A percentile compares a stretch with the other conserved stretches of the same genome.
These are phyloP conservation scores for Trichosanthes cucumerina DNA, from an alignment of 306 rosid genomes.

Conservation along the genomic window DNA sequence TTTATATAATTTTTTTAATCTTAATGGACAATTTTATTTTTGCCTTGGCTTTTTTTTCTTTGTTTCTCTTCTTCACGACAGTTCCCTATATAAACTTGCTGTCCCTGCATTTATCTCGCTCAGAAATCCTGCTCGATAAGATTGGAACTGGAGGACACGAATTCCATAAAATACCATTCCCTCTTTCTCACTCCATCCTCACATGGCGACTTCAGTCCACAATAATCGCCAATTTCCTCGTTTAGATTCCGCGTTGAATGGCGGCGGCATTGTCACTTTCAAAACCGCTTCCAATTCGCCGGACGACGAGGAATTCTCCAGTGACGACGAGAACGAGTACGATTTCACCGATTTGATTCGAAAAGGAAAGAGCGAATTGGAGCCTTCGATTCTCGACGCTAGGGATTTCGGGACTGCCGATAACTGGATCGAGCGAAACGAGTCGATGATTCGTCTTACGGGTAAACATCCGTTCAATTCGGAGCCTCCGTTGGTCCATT, in stretches of 20 bases:
- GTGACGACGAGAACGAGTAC: slow-evolving; percentile 26
- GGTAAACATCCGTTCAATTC: slow-evolving; percentile 78
- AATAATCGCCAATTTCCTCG: slow-evolving; percentile 26
- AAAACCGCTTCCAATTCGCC: not conserved
- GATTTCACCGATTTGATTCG: slow-evolving; percentile 14
- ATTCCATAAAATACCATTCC: too few relatives aligned
- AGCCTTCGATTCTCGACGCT: slow-evolving; percentile 40
- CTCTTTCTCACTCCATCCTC: not conserved
- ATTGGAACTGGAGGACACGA: not conserved
- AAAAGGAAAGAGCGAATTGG: slow-evolving; percentile 28
- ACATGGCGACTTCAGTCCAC: slow-evolving; percentile 53
- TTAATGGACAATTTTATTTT: not conserved
- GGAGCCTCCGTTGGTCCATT: slow-evolving; percentile 47
- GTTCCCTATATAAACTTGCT: not conserved
- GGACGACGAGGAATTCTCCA: slow-evolving; percentile 17
- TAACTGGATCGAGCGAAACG: slow-evolving; percentile 53
- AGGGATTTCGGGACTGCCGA: slow-evolving; percentile 61
- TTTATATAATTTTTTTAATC: not conserved
- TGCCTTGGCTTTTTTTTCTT: not conserved
- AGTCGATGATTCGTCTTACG: slow-evolving; percentile 52
- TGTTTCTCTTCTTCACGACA: not conserved
- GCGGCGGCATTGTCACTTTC: not conserved
- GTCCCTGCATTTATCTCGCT: not conserved
- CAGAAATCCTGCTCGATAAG: not conserved
- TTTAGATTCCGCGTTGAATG: not conserved